Evolutionary conservation across 495 filamentous ascomycete genomes (phyloP).

Genomic region (Penicillium nucicola): DNA sequence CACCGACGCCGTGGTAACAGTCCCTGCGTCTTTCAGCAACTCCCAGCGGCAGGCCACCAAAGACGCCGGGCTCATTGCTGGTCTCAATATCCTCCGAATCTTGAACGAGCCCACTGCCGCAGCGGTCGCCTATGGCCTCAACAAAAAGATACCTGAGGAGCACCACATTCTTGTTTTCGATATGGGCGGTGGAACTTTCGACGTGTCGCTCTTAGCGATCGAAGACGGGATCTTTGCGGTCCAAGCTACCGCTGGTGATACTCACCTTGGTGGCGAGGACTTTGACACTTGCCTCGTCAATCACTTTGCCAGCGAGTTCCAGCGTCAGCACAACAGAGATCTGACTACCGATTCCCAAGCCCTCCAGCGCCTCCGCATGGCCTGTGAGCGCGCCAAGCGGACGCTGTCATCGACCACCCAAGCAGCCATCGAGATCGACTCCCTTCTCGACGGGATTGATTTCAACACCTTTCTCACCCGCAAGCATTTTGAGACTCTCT

Average conservation of each 20-base stretch:
- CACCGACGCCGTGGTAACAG: slow-evolving; percentile 91
- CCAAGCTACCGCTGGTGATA: slow-evolving; percentile 97
- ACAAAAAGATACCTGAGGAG: slow-evolving; percentile 95
- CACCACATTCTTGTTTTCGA: slow-evolving; percentile 99
- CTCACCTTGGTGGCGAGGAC: slow-evolving; percentile 97
- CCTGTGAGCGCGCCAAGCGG: slow-evolving; percentile 99
- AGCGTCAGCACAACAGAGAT: slow-evolving; percentile 78
- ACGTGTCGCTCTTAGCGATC: slow-evolving; percentile 98
- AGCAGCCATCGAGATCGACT: slow-evolving; percentile 98
- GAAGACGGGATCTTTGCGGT: slow-evolving; percentile 99
- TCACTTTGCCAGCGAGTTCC: slow-evolving; percentile 94
- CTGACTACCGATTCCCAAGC: slow-evolving; percentile 89
- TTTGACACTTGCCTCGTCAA: slow-evolving; percentile 98
- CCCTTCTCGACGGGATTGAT: slow-evolving; percentile 94
- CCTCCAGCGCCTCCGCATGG: slow-evolving; percentile 93
- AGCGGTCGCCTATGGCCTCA: slow-evolving; percentile 94
- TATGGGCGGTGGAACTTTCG: slow-evolving; percentile 98
- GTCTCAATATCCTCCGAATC: slow-evolving; percentile 92
- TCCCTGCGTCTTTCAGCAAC: slow-evolving; percentile 97
- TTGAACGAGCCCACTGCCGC: slow-evolving; percentile 97
- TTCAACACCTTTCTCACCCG: slow-evolving; percentile 99
- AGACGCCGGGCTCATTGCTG: slow-evolving; percentile 93
- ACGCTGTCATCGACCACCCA: slow-evolving; percentile 95
- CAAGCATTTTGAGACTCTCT: slow-evolving; percentile 98
- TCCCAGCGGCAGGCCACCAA: slow-evolving; percentile 97